Percentiles rank a stretch among this genome's conserved stretches.
Evolutionary conservation across 495 filamentous ascomycete species (phyloP).

Genomic region (Penicillium bovifimosum): DNA sequence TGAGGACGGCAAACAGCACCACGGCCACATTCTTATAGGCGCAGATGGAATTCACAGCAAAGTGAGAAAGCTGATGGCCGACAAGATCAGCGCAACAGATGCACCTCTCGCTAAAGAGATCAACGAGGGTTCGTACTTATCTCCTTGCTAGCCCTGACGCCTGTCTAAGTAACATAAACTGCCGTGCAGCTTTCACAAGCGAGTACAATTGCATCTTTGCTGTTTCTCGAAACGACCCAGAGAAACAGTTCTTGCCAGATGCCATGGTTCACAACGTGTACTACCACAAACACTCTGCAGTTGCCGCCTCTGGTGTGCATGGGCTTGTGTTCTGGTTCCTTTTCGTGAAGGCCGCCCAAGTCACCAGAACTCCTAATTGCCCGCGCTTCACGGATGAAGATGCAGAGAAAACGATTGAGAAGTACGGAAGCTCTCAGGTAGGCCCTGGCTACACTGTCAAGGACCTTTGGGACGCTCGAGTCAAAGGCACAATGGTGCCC

Average conservation of each 20-base stretch:
- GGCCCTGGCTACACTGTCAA: constrained; percentile 19
- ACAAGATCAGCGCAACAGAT: constrained; percentile 18
- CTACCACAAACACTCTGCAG: constrained; percentile 7
- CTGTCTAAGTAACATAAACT: not conserved
- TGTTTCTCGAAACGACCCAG: constrained; percentile 18
- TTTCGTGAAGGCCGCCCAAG: constrained; percentile 6
- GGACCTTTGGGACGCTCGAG: constrained; percentile 17
- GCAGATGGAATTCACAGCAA: constrained; percentile 46
- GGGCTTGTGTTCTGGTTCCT: constrained; percentile 22
- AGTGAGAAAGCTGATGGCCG: constrained; percentile 34
- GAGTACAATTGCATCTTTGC: constrained; percentile 18
- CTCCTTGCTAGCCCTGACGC: not conserved
- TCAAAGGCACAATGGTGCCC: constrained; percentile 13
- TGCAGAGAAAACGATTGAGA: constrained; percentile 7
- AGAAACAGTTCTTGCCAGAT: constrained; percentile 14
- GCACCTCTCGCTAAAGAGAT: constrained; percentile 2
- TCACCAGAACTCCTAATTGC: constrained; percentile 13
- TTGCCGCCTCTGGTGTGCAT: constrained; percentile 10
- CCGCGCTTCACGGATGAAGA: constrained; percentile 10
- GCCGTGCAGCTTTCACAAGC: constrained; percentile 11
- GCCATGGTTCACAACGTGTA: constrained; percentile 15
- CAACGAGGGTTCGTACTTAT: constrained; percentile 1
- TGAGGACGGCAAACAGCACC: constrained; percentile 7
- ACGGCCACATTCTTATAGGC: constrained; percentile 40
- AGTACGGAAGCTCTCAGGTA: constrained; percentile 8